phyloP scores from a whole-genome alignment of 805 yeast species.

The Maudiozyma saulgeensis region DNA sequence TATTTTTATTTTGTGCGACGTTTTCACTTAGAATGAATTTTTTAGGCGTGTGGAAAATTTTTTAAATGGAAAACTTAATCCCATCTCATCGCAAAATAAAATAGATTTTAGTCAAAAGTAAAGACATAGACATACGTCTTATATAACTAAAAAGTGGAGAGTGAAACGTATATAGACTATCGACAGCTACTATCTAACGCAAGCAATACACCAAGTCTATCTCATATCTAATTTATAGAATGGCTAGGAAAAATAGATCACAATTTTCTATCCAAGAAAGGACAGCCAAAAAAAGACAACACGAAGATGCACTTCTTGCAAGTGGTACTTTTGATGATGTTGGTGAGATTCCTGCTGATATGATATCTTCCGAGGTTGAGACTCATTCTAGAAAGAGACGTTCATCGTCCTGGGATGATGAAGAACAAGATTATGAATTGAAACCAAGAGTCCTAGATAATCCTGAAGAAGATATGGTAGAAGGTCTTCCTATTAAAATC shows the following conservation, averaged over 20 bases:
- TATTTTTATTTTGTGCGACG: not conserved
- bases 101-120: too few relatives aligned
- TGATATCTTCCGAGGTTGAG: slow-evolving; percentile 3
- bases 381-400: slow-evolving; percentile 5
- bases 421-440: slow-evolving; percentile 71
- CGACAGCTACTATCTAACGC: not conserved
- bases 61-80: slow-evolving; percentile 1
- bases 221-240: not conserved
- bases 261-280: slow-evolving; percentile 21
- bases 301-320: slow-evolving; percentile 24
- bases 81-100: slow-evolving; percentile 2
- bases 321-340: slow-evolving; percentile 17
- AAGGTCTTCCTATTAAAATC: slow-evolving; percentile 71
- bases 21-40: not conserved
- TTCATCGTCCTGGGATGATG: slow-evolving; percentile 49
- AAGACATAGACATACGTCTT: too few relatives aligned
- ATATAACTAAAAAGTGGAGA: too few relatives aligned
- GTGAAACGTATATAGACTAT: too few relatives aligned
- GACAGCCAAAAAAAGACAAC: slow-evolving; percentile 24
- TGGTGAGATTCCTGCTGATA: slow-evolving; percentile 9
- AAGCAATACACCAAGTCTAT: not conserved
- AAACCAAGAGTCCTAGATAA: slow-evolving; percentile 51
- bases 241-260: slow-evolving; percentile 25
- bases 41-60: not conserved
- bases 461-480: slow-evolving; percentile 36